Base-by-base conservation (phyloP, 2,329 filamentous ascomycete species). In the Apiospora pterosperma region DNA sequence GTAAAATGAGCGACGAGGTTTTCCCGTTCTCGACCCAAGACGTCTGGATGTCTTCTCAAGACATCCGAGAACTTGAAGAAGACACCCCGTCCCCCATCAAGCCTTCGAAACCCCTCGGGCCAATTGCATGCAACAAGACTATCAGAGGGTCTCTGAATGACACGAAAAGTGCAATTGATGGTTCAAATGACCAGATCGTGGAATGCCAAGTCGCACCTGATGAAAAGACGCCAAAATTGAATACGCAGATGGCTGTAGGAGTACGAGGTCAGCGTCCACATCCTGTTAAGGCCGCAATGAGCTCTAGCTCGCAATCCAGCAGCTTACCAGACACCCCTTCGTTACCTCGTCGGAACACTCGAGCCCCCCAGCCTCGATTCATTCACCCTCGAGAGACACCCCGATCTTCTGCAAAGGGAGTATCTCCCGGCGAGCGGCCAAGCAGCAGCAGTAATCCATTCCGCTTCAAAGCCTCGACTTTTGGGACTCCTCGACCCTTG, bases 21-120 rank as follows among this genome's bases (percentile, higher is more conserved):
- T 68, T 79, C 14, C 71, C 77, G 0, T 76, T 79, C 41, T 81
- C 77, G 1, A 82, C 81, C 0, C 82, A 84, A 65, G 82, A 84
- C 67, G 64, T 83, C 1, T 65, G 77, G 1, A 69, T 83, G 10
- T 83, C 82, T 1, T 80, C 82, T 4, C 80, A 84, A 65, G 82
- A 84, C 52, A 64, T 83, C n/a, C 72, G 72, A 42, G 81, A 84
- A 23, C 73, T 83, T 41, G 76, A 73, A 36, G 21, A 62, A 19
- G 23, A n/a, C n/a, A 38, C 36, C 16, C 28, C 21, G 4, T 52
- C 36, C 6, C 23, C 36, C 36, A n/a, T 41, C 16, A 41, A 36
- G 4, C 36, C 34, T 28, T n/a, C 36, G 4, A 28, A 28, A 2
- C 25, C 59, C 59, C 16, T 16, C 1, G 21, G 23, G 19, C 23